phyloP scores from a whole-genome alignment of 2,329 filamentous ascomycete genomes.

The Cryphonectria parasitica region DNA sequence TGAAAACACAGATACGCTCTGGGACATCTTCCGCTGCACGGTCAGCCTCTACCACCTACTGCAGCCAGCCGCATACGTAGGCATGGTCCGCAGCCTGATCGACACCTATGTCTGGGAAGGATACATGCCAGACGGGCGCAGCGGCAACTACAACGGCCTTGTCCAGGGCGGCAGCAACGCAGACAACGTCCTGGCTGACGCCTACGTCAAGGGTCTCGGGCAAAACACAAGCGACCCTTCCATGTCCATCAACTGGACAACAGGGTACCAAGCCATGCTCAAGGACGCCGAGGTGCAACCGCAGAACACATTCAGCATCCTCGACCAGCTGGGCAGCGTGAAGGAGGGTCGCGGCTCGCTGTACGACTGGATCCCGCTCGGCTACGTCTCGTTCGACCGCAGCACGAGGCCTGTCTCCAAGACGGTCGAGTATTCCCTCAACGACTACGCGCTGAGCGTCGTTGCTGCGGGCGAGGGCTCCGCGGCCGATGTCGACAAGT shows the following conservation, averaged over 20 bases:
- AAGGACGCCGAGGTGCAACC: constrained; percentile 76
- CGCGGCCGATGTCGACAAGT: constrained; percentile 52
- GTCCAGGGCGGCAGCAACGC: constrained; percentile 78
- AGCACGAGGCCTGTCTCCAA: constrained; percentile 56
- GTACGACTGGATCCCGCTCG: constrained; percentile 60
- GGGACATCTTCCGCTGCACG: constrained; percentile 72
- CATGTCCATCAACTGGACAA: constrained; percentile 62
- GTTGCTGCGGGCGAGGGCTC: constrained; percentile 55
- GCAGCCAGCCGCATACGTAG: constrained; percentile 65
- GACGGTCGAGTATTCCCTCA: constrained; percentile 61
- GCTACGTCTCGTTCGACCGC: constrained; percentile 57
- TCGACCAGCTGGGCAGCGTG: constrained; percentile 56
- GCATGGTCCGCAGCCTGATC: constrained; percentile 72
- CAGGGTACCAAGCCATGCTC: constrained; percentile 70
- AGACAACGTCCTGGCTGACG: constrained; percentile 70
- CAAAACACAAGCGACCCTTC: constrained; percentile 58
- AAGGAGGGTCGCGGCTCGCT: constrained; percentile 70
- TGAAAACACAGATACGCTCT: constrained; percentile 58
- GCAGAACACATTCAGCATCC: constrained; percentile 65
- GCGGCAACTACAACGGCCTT: constrained; percentile 69
- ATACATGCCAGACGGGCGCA: constrained; percentile 71
- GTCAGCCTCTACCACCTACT: constrained; percentile 72
- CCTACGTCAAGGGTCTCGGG: constrained; percentile 67
- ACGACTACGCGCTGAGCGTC: constrained; percentile 61
- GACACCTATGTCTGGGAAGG: constrained; percentile 70